Evolutionary conservation across 164 flowering plant genomes (phyloP), one percentile per base, ranked within the genome.

Genomic region (Echeveria elegans): DNA sequence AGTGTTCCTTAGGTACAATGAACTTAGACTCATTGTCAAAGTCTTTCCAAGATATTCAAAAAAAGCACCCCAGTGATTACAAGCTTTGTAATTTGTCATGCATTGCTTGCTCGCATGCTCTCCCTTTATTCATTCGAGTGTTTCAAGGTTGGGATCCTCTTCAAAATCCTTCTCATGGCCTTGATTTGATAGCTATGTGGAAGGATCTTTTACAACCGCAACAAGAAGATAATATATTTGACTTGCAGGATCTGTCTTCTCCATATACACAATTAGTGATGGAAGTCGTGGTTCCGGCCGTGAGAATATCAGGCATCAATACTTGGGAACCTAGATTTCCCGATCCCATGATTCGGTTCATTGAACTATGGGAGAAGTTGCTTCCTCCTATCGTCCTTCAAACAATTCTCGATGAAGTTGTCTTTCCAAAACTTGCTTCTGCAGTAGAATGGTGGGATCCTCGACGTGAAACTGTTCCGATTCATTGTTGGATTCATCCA

Each of bases 141-240:
- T 94, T 91, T 76, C 96, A 94, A 70, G 96, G 96, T 9, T 94
- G 99, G 99, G 88, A 94, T 38, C 96, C 97, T 7, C 87, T 94
- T n/a, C 81, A 76, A 66, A 82, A 83, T 67, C 93, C 97, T 1
- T 72, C 69, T 0, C 82, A 91, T 63, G 92, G 92, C 18, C 58
- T 83, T 72, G 83, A 87, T 64, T 66, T 85, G 43, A 74, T 94
- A 41, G 61, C 83, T 1, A 40, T 40, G 21, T 94, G 97, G 97
- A 91, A 82, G 79, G 74, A 69, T 28, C 68, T 94, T 59, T 75
- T 94, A 75, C 92, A 81, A 69, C 74, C 90, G 72, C 92, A 82
- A 68, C 86, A 82, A 16, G 88, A 86, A 65, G 92, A 82, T 3
- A 34, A 34, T 18, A 68, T 66, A 40, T 63, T 74, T 66, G 84